Base-by-base conservation (phyloP, 768 basidiomycete species). In the Lentinula raphanica region DNA sequence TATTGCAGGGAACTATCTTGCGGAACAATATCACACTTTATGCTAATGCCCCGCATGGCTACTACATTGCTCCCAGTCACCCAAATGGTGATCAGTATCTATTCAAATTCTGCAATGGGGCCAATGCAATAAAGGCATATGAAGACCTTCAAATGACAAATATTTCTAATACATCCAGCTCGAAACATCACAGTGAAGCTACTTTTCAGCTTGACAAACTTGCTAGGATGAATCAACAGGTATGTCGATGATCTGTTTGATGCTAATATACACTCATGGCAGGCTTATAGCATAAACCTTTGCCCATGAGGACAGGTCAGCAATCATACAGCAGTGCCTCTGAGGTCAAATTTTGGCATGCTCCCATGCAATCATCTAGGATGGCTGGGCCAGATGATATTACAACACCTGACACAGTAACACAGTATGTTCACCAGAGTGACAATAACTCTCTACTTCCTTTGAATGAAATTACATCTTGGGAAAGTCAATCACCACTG, bases 391-490 rank as follows among this genome's bases (percentile, higher is more conserved):
- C 32, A 35, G 32, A 35, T 8, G 13, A 35, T 35, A 35, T n/a
- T 32, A 32, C 32, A 7, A 32, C 32, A 8, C 32, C 32, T 8
- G 1, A 12, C 8, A 8, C 12, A 64, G 65, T 81, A 88, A 8
- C 32, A 32, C 3, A 4, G 19, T 21, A 42, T 21, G 23, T 42
- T 17, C 40, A 17, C 5, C 4, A 42, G n/a, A 42, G 40, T 19
- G 19, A 42, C 40, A 42, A 7, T 7, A 42, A 42, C n/a, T 42
- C 40, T 21, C 19, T 42, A 17, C 21, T 42, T 6, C 40, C 40
- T 6, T 42, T 42, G 40, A n/a, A 42, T n/a, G 40, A 19, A 21
- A 42, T 42, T 21, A 5, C n/a, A 42, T 8, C 8, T 42, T 11
- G 19, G 40, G 32, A n/a, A n/a, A n/a, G n/a, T n/a, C n/a, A n/a